Base-by-base conservation (phyloP, 805 yeast genomes). In the Candida arabinofermentans region DNA sequence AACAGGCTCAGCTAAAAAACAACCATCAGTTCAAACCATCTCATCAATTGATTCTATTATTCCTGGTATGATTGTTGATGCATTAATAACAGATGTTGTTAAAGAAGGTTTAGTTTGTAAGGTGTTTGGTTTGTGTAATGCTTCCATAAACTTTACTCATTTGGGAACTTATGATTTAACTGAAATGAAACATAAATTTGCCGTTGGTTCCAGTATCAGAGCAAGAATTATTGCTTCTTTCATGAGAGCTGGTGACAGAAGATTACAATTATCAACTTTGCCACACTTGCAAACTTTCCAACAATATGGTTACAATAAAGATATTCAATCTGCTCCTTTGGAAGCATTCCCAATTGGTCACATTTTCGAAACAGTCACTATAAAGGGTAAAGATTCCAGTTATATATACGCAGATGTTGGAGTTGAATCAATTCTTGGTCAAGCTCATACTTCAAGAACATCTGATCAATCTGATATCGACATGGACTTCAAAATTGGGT, bases 11-110 rank as follows among this genome's bases (percentile, higher is more conserved):
- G 62, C 65, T 40, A 72, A 76, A 42, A 79, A 75, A 45, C 71
- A 72, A 46, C 64, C 77, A 5, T 57, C 77, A 7, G 61, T 79
- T 8, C 57, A 77, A 4, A 67, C 83, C 5, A 80, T 84, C 33
- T 72, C 88, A 1, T 79, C 95, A 2, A 67, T 87, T 17, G 95
- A 89, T 54, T 79, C 95, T 4, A 74, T 90, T 22, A 74, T 85
- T 29, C 95, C 99, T 3, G 99, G 99, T 54, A 76, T 81, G 49
- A 56, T 81, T 9, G 87, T 90, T 8, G 88, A 85, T 44, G 85
- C 89, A 6, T 64, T 82, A 23, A 74, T 89, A 17, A 72, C 83
- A 17, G 80, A 78, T 8, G 73, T 79, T 17, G 62, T 72, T 22
- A 58, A 67, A 8, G 64, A 75, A 27, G 99, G 99, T 47, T 62